Evolutionary conservation across 2,329 filamentous ascomycete species (phyloP), one percentile per base, ranked within the genome.

Genomic region (Bretziella fagacearum): DNA sequence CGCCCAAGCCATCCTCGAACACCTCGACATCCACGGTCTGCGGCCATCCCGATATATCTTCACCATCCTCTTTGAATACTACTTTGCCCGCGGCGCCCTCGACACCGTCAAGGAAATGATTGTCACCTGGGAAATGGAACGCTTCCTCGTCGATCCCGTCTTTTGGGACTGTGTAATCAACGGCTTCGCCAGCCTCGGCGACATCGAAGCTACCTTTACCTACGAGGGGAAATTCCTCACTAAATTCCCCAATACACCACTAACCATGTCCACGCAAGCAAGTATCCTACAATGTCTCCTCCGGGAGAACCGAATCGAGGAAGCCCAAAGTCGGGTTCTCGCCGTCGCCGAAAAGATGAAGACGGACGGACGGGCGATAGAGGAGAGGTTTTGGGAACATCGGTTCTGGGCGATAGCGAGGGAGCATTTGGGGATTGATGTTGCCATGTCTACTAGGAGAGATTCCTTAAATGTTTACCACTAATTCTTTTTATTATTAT

Each of bases 81-180:
- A 79, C 57, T 80, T 87, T 57, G 56, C 65, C 6, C 68, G 67
- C 44, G 52, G 62, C 1, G 68, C 81, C 53, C 62, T 82, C 25
- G 59, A 62, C 2, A 71, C 73, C 11, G 69, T 84, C n/a, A 69
- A 74, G 30, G 58, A 59, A 0, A 63, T 87, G 3, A 73, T 84
- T 17, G 62, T 65, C 18, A 72, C 81, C 56, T 65, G 68, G 50
- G 61, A 73, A 20, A 62, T 71, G 52, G 26, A 36, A 5, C 20
- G 20, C 6, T 8, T 27, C 13, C 27, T 46, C 20, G 17, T 66
- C 2, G 80, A 85, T 58, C 66, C 68, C 51, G 68, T 78, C 11
- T 75, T 86, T 54, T 85, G 78, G 69, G 79, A 84, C 59, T 70
- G 78, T 46, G 66, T 81, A 51, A 71, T 86, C 52, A 73, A 76